Evolutionary conservation across 805 yeast genomes (phyloP).

Genomic region (Candida saitoana): DNA sequence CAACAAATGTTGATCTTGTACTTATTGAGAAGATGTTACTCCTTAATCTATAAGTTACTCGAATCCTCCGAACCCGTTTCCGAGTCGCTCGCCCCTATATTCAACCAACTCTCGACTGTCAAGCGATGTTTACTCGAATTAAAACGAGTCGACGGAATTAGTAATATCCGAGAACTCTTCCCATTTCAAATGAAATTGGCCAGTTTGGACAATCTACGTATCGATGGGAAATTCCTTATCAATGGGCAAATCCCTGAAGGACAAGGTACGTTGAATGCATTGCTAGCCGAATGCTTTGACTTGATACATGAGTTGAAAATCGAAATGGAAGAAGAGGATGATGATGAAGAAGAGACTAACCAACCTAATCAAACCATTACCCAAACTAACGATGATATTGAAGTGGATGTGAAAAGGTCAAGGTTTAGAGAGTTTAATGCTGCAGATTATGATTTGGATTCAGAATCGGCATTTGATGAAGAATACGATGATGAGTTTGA

Average conservation of each 20-base stretch:
- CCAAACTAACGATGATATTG: constrained; percentile 34
- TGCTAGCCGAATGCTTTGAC: constrained; percentile 92
- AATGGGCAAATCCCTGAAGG: constrained; percentile 95
- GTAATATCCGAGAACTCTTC: constrained; percentile 81
- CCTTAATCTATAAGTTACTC: constrained; percentile 80
- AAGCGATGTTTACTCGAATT: constrained; percentile 86
- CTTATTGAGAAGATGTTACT: constrained; percentile 83
- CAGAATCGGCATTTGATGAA: constrained; percentile 29
- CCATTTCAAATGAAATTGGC: constrained; percentile 95
- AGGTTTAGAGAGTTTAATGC: constrained; percentile 42
- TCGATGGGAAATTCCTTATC: constrained; percentile 88
- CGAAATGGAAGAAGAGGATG: constrained; percentile 67
- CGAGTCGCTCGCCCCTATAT: constrained; percentile 89
- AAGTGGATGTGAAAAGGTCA: constrained; percentile 41
- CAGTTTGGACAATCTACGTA: constrained; percentile 78
- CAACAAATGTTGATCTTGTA: constrained; percentile 56
- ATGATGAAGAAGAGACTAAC: constrained; percentile 17
- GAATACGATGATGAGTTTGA: constrained; percentile 32
- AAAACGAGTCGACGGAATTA: constrained; percentile 88
- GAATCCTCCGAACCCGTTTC: constrained; percentile 94
- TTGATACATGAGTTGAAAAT: constrained; percentile 85
- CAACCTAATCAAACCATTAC: constrained; percentile 14
- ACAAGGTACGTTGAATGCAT: constrained; percentile 89
- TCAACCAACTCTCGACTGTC: constrained; percentile 89
- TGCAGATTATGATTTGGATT: constrained; percentile 42